Percentiles rank a stretch among this genome's conserved stretches.
phyloP scores from a whole-genome alignment of 257 asterid genomes.

The Solanum piurae region DNA sequence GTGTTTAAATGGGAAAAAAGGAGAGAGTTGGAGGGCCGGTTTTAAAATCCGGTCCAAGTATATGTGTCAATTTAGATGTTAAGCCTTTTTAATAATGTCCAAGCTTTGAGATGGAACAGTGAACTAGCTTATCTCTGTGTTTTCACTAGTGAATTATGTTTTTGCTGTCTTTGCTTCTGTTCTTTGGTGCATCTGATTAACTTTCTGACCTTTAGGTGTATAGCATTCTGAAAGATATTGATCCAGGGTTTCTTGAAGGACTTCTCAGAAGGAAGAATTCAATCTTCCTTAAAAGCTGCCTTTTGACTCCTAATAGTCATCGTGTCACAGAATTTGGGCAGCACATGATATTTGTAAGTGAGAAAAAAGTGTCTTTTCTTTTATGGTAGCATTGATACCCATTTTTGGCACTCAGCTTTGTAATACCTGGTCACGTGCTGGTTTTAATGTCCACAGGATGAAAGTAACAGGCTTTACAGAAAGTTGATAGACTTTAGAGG shows the following conservation, averaged over 20 bases:
- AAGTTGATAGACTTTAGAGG: constrained; percentile 73
- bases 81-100: neutral
- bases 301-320: constrained; percentile 83
- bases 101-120: neutral
- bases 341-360: constrained; percentile 60
- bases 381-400: neutral
- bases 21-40: neutral
- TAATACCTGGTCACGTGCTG: constrained; percentile 3
- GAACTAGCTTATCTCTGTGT: neutral
- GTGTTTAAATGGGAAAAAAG: neutral
- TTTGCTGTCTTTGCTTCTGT: neutral
- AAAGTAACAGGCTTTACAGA: constrained; percentile 52
- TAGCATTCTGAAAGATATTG: constrained; percentile 58
- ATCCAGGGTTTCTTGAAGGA: constrained; percentile 31
- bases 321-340: constrained; percentile 84
- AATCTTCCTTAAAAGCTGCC: constrained; percentile 57
- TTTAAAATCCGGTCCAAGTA: neutral
- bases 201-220: constrained; percentile 45
- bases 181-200: neutral
- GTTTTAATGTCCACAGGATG: constrained; percentile 44
- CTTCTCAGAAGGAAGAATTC: constrained; percentile 38
- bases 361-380: neutral
- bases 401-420: neutral
- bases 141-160: neutral
- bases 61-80: neutral